phyloP scores from a whole-genome alignment of 2,329 filamentous ascomycete genomes.

The Epicoccum nigrum region DNA sequence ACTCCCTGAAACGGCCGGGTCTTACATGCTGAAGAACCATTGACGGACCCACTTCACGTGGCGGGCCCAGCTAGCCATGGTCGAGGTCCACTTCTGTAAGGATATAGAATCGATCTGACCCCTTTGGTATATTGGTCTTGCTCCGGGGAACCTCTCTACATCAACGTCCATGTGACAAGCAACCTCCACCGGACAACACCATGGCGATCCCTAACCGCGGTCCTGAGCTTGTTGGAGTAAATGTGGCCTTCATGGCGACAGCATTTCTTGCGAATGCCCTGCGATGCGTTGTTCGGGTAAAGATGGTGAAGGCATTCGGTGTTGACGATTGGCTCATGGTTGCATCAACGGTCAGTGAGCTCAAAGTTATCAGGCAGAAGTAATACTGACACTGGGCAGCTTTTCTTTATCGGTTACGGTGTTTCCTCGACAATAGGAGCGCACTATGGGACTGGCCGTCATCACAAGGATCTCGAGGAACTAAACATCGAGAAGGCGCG shows the following conservation, averaged over 20 bases:
- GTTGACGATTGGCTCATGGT: constrained; percentile 46
- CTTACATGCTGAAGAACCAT: constrained; percentile 19
- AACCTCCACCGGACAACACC: constrained; percentile 12
- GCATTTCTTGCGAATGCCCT: constrained; percentile 36
- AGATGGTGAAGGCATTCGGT: constrained; percentile 45
- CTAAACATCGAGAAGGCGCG: constrained; percentile 31
- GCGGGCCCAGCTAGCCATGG: constrained; percentile 19
- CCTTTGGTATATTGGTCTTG: constrained; percentile 13
- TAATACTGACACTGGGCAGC: constrained; percentile 18
- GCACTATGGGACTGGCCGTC: constrained; percentile 39
- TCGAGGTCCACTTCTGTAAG: constrained; percentile 21
- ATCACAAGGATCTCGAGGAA: constrained; percentile 30
- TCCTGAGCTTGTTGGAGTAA: constrained; percentile 40
- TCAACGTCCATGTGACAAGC: constrained; percentile 11
- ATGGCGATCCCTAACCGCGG: constrained; percentile 44
- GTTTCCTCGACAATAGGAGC: constrained; percentile 37
- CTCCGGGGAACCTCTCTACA: constrained; percentile 6
- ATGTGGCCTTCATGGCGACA: constrained; percentile 34
- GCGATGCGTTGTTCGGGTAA: constrained; percentile 39
- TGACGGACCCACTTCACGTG: constrained; percentile 31
- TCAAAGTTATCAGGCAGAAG: not conserved
- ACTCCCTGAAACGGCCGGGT: constrained; percentile 30
- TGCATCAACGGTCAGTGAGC: constrained; percentile 34
- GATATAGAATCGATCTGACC: constrained; percentile 26
- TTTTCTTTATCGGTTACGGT: constrained; percentile 34